Conservation (phyloP, 768 basidiomycete species). For the Neoboletus brunneissimus region DNA sequence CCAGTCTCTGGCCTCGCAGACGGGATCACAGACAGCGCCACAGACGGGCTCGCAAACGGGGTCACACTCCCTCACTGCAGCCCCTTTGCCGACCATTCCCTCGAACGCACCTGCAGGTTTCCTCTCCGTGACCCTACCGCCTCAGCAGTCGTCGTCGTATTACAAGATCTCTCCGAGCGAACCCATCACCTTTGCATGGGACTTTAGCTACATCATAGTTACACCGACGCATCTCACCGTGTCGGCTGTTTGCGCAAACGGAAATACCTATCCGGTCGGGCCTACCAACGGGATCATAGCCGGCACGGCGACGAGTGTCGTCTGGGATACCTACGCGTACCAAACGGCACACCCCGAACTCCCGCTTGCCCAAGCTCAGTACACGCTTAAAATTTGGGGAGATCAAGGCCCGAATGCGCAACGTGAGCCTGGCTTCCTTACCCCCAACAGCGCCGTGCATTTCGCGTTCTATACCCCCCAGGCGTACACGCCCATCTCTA, state of each 20-base stretch:
- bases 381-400: constrained; percentile 57
- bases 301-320: constrained; percentile 47
- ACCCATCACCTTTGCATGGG: constrained; percentile 88
- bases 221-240: constrained; percentile 61
- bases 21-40: constrained; percentile 1
- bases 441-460: constrained; percentile 46
- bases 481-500: constrained; percentile 45
- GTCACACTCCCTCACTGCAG: constrained; percentile 2
- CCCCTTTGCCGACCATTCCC: constrained; percentile 39
- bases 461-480: constrained; percentile 60
- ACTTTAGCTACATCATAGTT: constrained; percentile 69
- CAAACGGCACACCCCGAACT: constrained; percentile 43
- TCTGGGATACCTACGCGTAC: constrained; percentile 61
- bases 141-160: constrained; percentile 76
- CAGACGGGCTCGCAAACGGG: constrained; percentile 5
- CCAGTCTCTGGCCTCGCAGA: background rate
- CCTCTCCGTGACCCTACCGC: constrained; percentile 77
- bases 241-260: constrained; percentile 59
- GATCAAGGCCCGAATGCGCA: constrained; percentile 51
- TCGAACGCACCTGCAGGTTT: constrained; percentile 56
- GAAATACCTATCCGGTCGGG: constrained; percentile 64
- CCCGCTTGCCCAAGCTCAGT: constrained; percentile 56
- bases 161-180: constrained; percentile 80
- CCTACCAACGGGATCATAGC: constrained; percentile 50
- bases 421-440: constrained; percentile 47